These are phyloP conservation scores for Lanmaoa rubissima DNA, from an alignment of 768 basidiomycete species.

Conservation along the genomic window DNA sequence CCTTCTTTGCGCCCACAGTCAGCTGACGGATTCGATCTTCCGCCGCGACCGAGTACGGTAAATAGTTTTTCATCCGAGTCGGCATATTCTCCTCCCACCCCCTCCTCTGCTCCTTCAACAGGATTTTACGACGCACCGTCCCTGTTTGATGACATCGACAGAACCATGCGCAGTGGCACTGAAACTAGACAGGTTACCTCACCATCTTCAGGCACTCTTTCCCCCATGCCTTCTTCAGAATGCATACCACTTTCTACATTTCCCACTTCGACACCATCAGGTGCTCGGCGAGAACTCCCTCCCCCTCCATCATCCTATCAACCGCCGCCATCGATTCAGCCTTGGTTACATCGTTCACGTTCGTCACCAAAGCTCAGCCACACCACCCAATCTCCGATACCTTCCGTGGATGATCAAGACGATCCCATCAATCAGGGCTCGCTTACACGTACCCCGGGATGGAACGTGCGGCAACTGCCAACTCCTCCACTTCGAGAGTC, in stretches of 20 bases:
- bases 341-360: constrained; percentile 33
- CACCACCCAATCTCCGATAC: constrained; percentile 10
- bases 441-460: constrained; percentile 21
- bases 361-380: constrained; percentile 37
- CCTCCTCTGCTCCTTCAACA: constrained; percentile 42
- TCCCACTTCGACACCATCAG: constrained; percentile 17
- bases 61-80: constrained; percentile 52
- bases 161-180: constrained; percentile 6
- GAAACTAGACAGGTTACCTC: constrained; percentile 12
- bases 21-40: constrained; percentile 20
- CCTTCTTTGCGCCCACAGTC: constrained; percentile 37
- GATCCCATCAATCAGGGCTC: constrained; percentile 7
- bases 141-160: constrained; percentile 25
- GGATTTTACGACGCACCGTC: constrained; percentile 22
- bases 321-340: constrained; percentile 30
- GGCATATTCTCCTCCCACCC: constrained; percentile 40
- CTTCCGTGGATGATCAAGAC: constrained; percentile 19
- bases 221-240: constrained; percentile 32
- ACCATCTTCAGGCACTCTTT: constrained; percentile 28
- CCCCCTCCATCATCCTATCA: constrained; percentile 32
- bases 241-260: constrained; percentile 25
- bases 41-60: constrained; percentile 26
- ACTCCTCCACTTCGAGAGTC: constrained; percentile 30
- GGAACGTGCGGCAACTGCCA: constrained; percentile 32
- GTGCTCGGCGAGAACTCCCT: constrained; percentile 27